Evolutionary conservation across 1,139 yeast genomes (phyloP).

Genomic region (Suhomyces anneliseae): DNA sequence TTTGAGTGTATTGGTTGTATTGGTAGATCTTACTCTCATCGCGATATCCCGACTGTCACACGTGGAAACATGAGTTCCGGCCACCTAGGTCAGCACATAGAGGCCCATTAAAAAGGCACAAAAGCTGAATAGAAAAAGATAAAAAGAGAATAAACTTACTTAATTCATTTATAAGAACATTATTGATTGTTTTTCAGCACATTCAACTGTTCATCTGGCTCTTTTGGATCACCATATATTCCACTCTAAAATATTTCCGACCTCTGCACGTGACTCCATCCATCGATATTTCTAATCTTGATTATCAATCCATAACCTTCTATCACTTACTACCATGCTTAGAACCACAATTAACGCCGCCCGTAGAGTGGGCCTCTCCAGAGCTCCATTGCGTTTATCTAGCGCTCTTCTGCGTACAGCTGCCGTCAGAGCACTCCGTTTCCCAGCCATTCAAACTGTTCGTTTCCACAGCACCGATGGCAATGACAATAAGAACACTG

Average conservation of each 20-base stretch:
- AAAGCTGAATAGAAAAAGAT: too few species aligned
- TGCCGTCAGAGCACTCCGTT: background rate
- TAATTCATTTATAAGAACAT: too few species aligned
- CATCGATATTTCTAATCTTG: background rate
- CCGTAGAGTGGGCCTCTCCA: background rate
- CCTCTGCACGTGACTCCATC: background rate
- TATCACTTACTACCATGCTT: background rate
- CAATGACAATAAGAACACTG: conserved; percentile 4
- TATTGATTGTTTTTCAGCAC: too few species aligned
- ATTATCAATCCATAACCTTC: background rate
- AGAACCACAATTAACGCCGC: background rate
- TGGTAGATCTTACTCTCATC: too few species aligned
- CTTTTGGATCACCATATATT: too few species aligned
- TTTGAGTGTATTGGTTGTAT: too few species aligned
- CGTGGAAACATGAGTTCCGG: too few species aligned
- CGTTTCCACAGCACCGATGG: conserved; percentile 5
- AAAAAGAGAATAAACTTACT: too few species aligned
- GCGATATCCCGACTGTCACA: too few species aligned
- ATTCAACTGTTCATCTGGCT: too few species aligned
- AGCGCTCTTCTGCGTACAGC: background rate
- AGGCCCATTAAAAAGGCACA: too few species aligned
- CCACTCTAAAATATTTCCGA: background rate
- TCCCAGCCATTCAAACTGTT: conserved; percentile 1
- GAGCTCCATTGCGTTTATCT: background rate
- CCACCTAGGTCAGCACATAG: too few species aligned